These are phyloP conservation scores for Secale cereale DNA, from an alignment of 176 grass and related monocot species.

Conservation along the genomic window DNA sequence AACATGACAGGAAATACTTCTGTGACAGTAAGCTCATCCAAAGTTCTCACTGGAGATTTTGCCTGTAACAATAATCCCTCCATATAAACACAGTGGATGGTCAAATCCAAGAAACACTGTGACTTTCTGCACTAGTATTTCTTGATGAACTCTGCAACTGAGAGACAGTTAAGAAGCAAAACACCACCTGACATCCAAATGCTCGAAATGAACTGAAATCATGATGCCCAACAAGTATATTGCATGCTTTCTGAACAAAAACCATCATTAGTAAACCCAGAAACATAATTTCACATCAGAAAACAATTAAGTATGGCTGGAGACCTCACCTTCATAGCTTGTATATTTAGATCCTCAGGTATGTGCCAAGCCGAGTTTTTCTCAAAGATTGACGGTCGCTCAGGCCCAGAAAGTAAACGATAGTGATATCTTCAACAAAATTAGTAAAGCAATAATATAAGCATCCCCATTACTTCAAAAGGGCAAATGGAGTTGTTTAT, in stretches of 20 bases:
- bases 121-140: constrained; percentile 15
- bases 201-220: constrained; percentile 99
- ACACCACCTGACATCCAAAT: constrained; percentile 81
- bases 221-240: constrained; percentile 71
- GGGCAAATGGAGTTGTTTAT: neutral
- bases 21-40: constrained; percentile 89
- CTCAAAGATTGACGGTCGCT: constrained; percentile 72
- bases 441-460: constrained; percentile 9
- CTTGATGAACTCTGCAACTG: constrained; percentile 16
- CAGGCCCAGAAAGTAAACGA: constrained; percentile 78
- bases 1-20: constrained; percentile 79
- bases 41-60: constrained; percentile 82
- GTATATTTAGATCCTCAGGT: constrained; percentile 66
- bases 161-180: constrained; percentile 31
- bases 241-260: constrained; percentile 83
- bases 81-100: constrained; percentile 3
- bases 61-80: constrained; percentile 53
- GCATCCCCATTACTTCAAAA: constrained; percentile 20
- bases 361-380: constrained; percentile 86
- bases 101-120: neutral
- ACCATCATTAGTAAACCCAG: constrained; percentile 4
- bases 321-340: constrained; percentile 67
- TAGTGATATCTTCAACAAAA: constrained; percentile 76
- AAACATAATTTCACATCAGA: constrained; percentile 8
- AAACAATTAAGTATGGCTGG: constrained; percentile 17